These are phyloP conservation scores for Plantago elongata DNA, from an alignment of 257 asterid genomes.

Conservation along the genomic window DNA sequence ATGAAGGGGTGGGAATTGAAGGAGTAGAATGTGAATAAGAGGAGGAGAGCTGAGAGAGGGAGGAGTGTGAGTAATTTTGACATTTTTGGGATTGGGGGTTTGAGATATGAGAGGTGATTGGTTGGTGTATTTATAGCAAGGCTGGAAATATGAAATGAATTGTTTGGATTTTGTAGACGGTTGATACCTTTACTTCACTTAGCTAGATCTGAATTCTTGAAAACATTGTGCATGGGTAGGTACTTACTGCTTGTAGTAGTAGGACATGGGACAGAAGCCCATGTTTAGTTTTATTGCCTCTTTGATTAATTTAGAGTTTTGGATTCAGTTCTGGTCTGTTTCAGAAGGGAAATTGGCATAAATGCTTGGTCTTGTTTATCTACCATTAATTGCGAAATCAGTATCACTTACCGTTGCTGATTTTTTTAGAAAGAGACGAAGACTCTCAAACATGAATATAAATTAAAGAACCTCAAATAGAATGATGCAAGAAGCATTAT, in stretches of 20 bases:
- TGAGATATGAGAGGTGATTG: constrained; percentile 7
- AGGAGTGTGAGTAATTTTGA: constrained; percentile 30
- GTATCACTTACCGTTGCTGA: too few relatives aligned
- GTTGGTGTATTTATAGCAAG: not conserved
- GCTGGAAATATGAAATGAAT: not conserved
- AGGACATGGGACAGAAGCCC: constrained; percentile 17
- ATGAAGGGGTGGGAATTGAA: constrained; percentile 15
- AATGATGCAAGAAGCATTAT: too few relatives aligned
- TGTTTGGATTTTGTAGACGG: not conserved
- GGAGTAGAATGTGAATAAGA: constrained; percentile 29
- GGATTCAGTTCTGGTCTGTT: constrained; percentile 16
- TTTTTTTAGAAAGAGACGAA: too few relatives aligned
- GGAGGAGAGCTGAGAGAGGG: constrained; percentile 22
- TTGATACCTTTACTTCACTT: not conserved
- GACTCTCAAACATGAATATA: too few relatives aligned
- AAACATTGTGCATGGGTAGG: constrained; percentile 12
- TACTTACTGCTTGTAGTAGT: too few relatives aligned
- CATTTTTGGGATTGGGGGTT: constrained; percentile 23
- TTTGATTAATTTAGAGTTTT: not conserved
- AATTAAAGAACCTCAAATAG: too few relatives aligned
- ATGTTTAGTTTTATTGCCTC: not conserved
- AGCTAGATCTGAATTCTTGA: constrained; percentile 6
- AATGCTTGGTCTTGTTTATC: too few relatives aligned
- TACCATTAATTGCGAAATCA: too few relatives aligned
- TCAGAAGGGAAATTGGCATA: not conserved